Evolutionary conservation across 345 rosid genomes (phyloP), one percentile per base, ranked within the genome.

Genomic region (Hirschfeldia incana): DNA sequence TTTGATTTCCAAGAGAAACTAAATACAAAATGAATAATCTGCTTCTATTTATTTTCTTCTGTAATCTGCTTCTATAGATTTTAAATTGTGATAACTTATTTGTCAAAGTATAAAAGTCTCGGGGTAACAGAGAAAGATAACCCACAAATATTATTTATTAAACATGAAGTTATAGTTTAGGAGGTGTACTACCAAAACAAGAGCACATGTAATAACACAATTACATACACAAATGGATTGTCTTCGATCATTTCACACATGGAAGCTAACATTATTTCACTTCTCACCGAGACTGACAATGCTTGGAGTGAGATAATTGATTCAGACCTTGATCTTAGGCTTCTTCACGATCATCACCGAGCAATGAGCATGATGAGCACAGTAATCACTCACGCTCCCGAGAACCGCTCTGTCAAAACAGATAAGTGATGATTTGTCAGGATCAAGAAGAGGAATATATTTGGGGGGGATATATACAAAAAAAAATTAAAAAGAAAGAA

Each of bases 321-420:
- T 49, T 80, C 67, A 80, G 16, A 1, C 65, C 59, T 93, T 95
- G 85, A 46, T 75, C 87, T 91, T 93, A 37, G 99, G 99, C 91
- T 27, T 95, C 94, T 95, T 94, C 76, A 91, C 98, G 62, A 95
- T 88, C 98, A 93, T 88, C 78, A 91, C 98, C 1, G 89, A 82
- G 89, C 98, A 95, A 72, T 95, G 99, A 82, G 97, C 99, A 80
- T 95, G 99, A 79, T 95, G 99, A 77, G 97, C 83, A 68, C 96
- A 93, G 77, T 95, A 93, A 77, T 95, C 99, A 55, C 98, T 95
- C 65, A 90, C 97, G 34, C 99, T 95, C 8, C 98, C 99, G 32
- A 93, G 86, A 78, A 94, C 92, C 55, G 97, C 94, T 94, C 99
- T 95, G 91, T 72, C 42, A 21, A 75, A 60, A 62, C 62, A 15